Conservation (phyloP, 176 grass and related monocot genomes). For the Paspalum notatum region DNA sequence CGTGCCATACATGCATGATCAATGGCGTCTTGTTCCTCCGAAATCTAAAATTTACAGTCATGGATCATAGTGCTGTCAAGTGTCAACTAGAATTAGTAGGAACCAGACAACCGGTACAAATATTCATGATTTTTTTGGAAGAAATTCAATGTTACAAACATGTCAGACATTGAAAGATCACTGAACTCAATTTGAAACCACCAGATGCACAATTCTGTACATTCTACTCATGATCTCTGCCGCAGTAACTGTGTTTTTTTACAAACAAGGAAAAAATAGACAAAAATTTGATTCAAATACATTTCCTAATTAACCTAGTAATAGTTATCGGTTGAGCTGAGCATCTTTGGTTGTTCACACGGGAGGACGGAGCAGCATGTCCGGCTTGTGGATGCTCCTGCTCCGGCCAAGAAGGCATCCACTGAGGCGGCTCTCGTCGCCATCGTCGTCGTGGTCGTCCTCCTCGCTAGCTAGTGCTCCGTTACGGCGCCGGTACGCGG, state of each 20-base stretch:
- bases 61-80: too few species aligned
- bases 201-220: neutral
- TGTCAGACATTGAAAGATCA: neutral
- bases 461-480: neutral
- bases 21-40: neutral
- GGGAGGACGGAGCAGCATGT: slow-evolving; percentile 18
- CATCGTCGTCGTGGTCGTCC: neutral
- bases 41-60: neutral
- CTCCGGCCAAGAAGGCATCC: slow-evolving; percentile 39
- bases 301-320: neutral
- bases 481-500: slow-evolving; percentile 16
- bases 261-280: neutral
- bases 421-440: slow-evolving; percentile 13
- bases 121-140: neutral
- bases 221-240: neutral
- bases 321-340: neutral
- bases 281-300: neutral
- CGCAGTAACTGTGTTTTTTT: neutral
- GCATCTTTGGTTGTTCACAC: neutral
- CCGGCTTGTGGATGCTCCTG: slow-evolving; percentile 23
- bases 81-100: too few species aligned
- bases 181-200: neutral
- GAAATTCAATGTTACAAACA: neutral
- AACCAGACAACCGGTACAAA: neutral
- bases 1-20: neutral